phyloP scores from a whole-genome alignment of 2,329 filamentous ascomycete species.

The Cladosporium sp. region DNA sequence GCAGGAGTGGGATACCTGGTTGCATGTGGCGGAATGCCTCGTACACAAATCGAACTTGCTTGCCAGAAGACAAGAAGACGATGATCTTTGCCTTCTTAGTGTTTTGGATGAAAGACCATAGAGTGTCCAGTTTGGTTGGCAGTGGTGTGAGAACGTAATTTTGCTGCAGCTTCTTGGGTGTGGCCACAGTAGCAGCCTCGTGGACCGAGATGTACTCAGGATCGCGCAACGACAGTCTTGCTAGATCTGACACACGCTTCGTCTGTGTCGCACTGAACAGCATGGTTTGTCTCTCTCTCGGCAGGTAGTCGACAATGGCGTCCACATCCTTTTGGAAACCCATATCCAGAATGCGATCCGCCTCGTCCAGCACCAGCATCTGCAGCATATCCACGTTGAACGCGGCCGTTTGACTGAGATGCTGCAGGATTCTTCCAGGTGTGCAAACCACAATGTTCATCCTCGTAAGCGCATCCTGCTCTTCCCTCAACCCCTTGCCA shows the following conservation, averaged over 20 bases:
- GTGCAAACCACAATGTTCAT: conserved; percentile 99
- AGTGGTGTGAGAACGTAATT: conserved; percentile 87
- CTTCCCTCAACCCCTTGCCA: conserved; percentile 84
- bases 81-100: conserved; percentile 94
- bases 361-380: conserved; percentile 91
- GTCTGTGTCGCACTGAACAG: conserved; percentile 97
- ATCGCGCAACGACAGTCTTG: conserved; percentile 80
- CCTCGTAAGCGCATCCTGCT: conserved; percentile 77
- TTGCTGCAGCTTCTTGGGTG: conserved; percentile 81
- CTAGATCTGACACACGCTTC: conserved; percentile 88
- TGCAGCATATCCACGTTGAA: conserved; percentile 89
- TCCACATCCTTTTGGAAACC: conserved; percentile 90
- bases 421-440: conserved; percentile 90
- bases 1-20: conserved; percentile 87
- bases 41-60: conserved; percentile 94
- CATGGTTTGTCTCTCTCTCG: conserved; percentile 81
- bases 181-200: conserved; percentile 75
- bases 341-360: conserved; percentile 96
- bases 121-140: conserved; percentile 82
- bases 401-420: conserved; percentile 88
- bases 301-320: conserved; percentile 88
- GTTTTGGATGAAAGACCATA: conserved; percentile 88
- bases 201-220: conserved; percentile 96
- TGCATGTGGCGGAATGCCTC: conserved; percentile 91
- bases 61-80: conserved; percentile 91